phyloP scores from a whole-genome alignment of 768 basidiomycete genomes.

The Chlorophyllum brunneum region DNA sequence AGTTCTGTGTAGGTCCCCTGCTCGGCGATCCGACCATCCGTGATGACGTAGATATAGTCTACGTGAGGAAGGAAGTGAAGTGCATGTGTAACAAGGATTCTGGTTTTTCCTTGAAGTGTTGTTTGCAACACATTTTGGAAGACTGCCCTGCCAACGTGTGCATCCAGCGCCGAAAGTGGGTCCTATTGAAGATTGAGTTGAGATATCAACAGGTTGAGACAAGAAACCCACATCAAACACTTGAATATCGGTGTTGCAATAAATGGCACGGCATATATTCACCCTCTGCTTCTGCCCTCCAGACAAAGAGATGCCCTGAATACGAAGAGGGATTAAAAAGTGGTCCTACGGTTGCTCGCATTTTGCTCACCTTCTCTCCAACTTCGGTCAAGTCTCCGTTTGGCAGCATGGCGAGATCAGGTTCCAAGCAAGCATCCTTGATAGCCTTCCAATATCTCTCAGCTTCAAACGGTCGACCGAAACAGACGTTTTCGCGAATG shows the following conservation, averaged over 20 bases:
- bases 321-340: conserved; percentile 7
- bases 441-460: conserved; percentile 81
- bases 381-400: conserved; percentile 83
- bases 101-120: conserved; percentile 63
- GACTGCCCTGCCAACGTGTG: conserved; percentile 84
- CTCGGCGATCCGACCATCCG: conserved; percentile 75
- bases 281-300: conserved; percentile 80
- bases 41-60: conserved; percentile 80
- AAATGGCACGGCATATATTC: conserved; percentile 84
- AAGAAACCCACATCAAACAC: conserved; percentile 64
- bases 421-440: conserved; percentile 71
- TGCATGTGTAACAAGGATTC: conserved; percentile 88
- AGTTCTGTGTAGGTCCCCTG: conserved; percentile 76
- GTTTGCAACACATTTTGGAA: conserved; percentile 81
- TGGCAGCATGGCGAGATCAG: conserved; percentile 74
- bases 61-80: conserved; percentile 86
- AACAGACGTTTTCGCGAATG: conserved; percentile 85
- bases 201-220: background rate
- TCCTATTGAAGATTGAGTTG: conserved; percentile 38
- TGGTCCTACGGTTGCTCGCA: background rate
- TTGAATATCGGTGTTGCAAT: conserved; percentile 82
- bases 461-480: conserved; percentile 80
- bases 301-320: conserved; percentile 82
- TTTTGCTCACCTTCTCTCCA: conserved; percentile 52
- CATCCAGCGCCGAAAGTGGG: conserved; percentile 87